Evolutionary conservation across 2,329 filamentous ascomycete genomes (phyloP).

Genomic region (Fusarium ramigenum): DNA sequence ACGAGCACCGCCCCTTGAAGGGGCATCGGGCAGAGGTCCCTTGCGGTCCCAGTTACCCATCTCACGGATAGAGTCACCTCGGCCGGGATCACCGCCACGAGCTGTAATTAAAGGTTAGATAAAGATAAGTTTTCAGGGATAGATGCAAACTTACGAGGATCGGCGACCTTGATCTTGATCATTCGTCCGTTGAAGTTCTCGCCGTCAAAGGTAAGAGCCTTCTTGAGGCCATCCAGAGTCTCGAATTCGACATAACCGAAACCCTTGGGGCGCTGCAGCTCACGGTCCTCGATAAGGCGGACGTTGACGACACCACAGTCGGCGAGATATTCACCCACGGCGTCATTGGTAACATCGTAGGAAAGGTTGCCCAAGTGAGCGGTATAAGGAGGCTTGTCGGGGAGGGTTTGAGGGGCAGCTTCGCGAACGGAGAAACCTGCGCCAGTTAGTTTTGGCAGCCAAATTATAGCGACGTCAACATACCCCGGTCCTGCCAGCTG

Average conservation of each 20-base stretch:
- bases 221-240: slow-evolving; percentile 87
- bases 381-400: slow-evolving; percentile 92
- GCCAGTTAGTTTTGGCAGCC: slow-evolving; percentile 33
- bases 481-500: slow-evolving; percentile 58
- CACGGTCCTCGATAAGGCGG: slow-evolving; percentile 95
- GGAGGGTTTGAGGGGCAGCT: slow-evolving; percentile 76
- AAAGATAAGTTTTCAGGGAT: background rate
- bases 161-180: slow-evolving; percentile 93
- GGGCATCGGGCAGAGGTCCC: slow-evolving; percentile 83
- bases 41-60: slow-evolving; percentile 92
- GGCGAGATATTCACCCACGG: slow-evolving; percentile 85
- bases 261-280: slow-evolving; percentile 93
- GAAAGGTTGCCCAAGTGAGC: slow-evolving; percentile 96
- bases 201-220: slow-evolving; percentile 85
- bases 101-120: slow-evolving; percentile 66
- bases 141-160: slow-evolving; percentile 79
- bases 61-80: slow-evolving; percentile 74
- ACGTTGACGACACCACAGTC: slow-evolving; percentile 89
- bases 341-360: slow-evolving; percentile 87
- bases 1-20: slow-evolving; percentile 62
- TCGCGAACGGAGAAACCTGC: slow-evolving; percentile 73
- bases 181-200: slow-evolving; percentile 85
- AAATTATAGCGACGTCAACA: background rate
- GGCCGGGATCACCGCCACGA: slow-evolving; percentile 75
- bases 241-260: slow-evolving; percentile 98